A percentile compares a stretch with the other conserved stretches of the same genome.
Conservation (phyloP, 2,329 filamentous ascomycete species). For the Neonectria hederae region DNA sequence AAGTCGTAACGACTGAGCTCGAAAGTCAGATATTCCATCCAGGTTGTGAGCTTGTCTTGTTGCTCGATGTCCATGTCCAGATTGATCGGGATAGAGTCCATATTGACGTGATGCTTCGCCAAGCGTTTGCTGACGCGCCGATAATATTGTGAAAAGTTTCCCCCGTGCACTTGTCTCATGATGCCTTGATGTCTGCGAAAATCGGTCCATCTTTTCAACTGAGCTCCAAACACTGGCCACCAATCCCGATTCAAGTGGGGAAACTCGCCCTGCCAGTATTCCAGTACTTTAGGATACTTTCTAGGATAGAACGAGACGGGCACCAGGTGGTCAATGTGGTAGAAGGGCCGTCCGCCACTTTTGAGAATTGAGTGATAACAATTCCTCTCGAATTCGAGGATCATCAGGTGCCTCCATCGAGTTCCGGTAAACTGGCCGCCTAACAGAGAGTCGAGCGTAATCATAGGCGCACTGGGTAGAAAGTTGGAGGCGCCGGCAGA, state of each 20-base stretch:
- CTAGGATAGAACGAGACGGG: conserved; percentile 22
- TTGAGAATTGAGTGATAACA: conserved; percentile 22
- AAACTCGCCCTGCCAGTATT: conserved; percentile 29
- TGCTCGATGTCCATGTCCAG: neutral
- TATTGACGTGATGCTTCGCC: neutral
- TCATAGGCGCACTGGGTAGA: neutral
- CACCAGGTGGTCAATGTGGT: conserved; percentile 24
- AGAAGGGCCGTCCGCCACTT: conserved; percentile 37
- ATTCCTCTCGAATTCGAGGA: conserved; percentile 15
- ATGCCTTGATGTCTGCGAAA: conserved; percentile 33
- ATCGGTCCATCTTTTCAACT: conserved; percentile 30
- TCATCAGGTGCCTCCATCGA: too few relatives aligned
- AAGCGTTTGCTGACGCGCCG: neutral
- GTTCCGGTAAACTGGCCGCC: too few relatives aligned
- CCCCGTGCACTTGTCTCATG: conserved; percentile 34
- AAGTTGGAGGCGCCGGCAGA: neutral
- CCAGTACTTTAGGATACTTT: conserved; percentile 19
- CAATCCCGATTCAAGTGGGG: conserved; percentile 3
- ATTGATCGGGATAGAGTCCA: neutral
- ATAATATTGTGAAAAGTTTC: neutral
- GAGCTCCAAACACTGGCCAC: conserved; percentile 32
- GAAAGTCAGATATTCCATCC: conserved; percentile 47
- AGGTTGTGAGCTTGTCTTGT: conserved; percentile 3
- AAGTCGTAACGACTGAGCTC: conserved; percentile 31
- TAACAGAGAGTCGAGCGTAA: neutral